Base-by-base conservation (phyloP, 305 asterid species). In the Andrographis paniculata region DNA sequence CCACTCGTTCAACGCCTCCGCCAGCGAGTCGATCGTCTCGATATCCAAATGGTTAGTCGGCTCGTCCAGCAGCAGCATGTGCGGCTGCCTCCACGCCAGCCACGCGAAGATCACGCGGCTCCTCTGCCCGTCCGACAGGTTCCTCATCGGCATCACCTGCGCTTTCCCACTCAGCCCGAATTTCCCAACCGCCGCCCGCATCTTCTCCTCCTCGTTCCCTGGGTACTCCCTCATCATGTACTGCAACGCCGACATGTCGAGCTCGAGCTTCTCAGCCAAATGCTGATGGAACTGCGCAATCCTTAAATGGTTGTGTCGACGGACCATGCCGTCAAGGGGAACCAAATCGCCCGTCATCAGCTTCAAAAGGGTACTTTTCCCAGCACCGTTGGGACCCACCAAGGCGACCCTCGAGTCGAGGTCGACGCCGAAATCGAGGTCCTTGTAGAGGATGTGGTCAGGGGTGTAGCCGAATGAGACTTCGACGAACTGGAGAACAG, bases 311-410 rank as follows among this genome's bases (percentile, higher is more conserved):
- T 92, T 92, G 71, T 92, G 99, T 43, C 97, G 92, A 41, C 84
- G 69, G 39, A 92, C 93, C 97, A 92, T 92, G 73, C 99, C 99
- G 52, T 92, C 99, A 2, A 42, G 69, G 62, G 97, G 94, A 49
- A 60, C 50, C 36, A 92, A 50, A n/a, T 92, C 99, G 64, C 99
- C 99, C 0, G 96, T 82, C 99, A 92, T 92, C 60, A 92, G 78
- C 82, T 92, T 92, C 68, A 92, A 79, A 42, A 92, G 69, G 19
- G 97, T 92, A 53, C 97, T 92, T 66, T 92, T 92, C 8, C 99
- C 99, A 17, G 99, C 99, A 18, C 97, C 99, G 53, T 92, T 92
- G 42, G 97, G 99, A 2, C 99, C 99, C 48, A 87, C 99, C 35
- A 92, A 76, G n/a, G 99, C 99, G 6, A 92, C 64, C 53, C 99